These are phyloP conservation scores for Epichloe sp. DNA, from an alignment of 2,329 filamentous ascomycete species.

Conservation along the genomic window DNA sequence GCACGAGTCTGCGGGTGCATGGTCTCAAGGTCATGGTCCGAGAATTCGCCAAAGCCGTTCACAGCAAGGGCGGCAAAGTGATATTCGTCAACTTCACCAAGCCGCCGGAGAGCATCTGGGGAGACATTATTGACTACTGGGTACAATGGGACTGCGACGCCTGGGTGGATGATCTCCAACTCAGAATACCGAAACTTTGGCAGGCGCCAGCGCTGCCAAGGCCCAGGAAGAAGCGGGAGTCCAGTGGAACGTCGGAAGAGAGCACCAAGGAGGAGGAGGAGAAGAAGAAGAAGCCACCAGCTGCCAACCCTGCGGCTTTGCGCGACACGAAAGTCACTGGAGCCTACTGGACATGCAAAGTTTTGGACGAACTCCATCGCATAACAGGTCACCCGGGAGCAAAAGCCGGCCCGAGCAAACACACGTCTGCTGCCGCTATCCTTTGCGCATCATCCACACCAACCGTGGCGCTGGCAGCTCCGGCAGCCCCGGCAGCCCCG, in stretches of 20 bases:
- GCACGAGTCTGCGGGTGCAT: slow-evolving; percentile 58
- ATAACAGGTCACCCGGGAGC: slow-evolving; percentile 16
- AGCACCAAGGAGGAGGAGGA: slow-evolving; percentile 17
- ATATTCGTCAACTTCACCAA: slow-evolving; percentile 64
- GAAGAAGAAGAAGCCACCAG: slow-evolving; percentile 10
- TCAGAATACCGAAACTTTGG: slow-evolving; percentile 47
- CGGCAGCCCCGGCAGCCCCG: not conserved
- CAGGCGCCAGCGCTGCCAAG: slow-evolving; percentile 35
- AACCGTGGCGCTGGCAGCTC: not conserved
- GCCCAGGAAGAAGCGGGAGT: slow-evolving; percentile 24
- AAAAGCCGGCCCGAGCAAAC: not conserved
- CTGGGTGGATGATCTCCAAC: slow-evolving; percentile 53
- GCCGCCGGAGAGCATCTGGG: slow-evolving; percentile 58
- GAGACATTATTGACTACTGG: slow-evolving; percentile 61
- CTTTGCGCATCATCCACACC: slow-evolving; percentile 9
- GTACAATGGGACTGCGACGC: slow-evolving; percentile 63
- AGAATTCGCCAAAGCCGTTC: slow-evolving; percentile 59
- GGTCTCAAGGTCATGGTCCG: slow-evolving; percentile 57
- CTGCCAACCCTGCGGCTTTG: slow-evolving; percentile 27
- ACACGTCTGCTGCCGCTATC: slow-evolving; percentile 5
- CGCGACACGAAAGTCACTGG: slow-evolving; percentile 33
- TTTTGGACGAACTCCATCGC: slow-evolving; percentile 25
- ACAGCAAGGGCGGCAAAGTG: slow-evolving; percentile 54
- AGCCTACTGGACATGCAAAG: slow-evolving; percentile 31
- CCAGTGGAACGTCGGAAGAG: slow-evolving; percentile 11